phyloP scores from a whole-genome alignment of 1,139 yeast genomes.

The Taphrina confusa region DNA sequence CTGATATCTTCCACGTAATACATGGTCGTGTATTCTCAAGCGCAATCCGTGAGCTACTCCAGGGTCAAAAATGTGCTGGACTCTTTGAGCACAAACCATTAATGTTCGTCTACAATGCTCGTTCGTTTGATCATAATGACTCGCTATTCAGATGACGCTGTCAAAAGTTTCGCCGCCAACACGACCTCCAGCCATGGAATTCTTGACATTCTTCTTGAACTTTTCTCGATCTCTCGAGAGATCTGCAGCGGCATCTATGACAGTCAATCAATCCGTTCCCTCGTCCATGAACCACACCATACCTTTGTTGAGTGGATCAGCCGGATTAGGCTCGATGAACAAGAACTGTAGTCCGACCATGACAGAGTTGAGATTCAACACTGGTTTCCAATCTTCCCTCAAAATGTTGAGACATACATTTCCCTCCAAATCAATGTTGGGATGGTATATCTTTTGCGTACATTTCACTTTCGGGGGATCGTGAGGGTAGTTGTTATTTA shows the following conservation, averaged over 20 bases:
- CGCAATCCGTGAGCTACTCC: no score
- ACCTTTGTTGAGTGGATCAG: constrained; percentile 82
- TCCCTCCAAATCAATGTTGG: constrained; percentile 87
- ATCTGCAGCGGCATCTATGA: constrained; percentile 69
- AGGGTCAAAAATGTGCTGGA: no score
- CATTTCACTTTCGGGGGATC: constrained; percentile 73
- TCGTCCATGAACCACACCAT: constrained; percentile 1
- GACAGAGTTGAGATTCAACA: constrained; percentile 74
- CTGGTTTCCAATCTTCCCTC: constrained; percentile 97
- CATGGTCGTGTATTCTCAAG: no score
- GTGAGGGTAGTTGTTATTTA: constrained; percentile 79
- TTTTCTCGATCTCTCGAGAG: constrained; percentile 59
- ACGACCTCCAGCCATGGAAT: constrained; percentile 71
- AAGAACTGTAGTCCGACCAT: constrained; percentile 82
- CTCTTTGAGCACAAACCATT: no score
- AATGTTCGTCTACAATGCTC: no score
- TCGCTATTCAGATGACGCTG: background rate
- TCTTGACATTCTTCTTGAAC: constrained; percentile 62
- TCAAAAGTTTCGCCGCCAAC: constrained; percentile 67
- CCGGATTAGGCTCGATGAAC: constrained; percentile 86
- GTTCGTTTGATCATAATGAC: no score
- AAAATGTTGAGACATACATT: constrained; percentile 87
- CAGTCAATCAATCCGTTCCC: no score
- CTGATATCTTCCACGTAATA: no score
- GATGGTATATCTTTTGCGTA: constrained; percentile 68